phyloP scores from a whole-genome alignment of 2,329 filamentous ascomycete species.

The Berkeleyomyces rouxiae region DNA sequence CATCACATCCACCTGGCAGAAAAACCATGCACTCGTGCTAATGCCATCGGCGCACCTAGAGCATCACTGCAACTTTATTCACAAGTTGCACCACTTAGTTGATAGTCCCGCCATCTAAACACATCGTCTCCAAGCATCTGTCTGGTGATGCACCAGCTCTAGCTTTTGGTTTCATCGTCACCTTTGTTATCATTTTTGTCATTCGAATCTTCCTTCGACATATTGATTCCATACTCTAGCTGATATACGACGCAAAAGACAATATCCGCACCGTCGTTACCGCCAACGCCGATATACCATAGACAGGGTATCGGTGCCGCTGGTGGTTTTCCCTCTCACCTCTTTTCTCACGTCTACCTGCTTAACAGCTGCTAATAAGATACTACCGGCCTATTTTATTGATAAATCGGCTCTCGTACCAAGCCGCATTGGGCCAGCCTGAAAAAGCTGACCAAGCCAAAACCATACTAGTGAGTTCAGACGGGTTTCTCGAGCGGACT shows the following conservation, averaged over 20 bases:
- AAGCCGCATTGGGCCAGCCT: neutral
- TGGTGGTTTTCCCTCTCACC: neutral
- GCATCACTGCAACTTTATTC: neutral
- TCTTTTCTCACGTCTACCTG: neutral
- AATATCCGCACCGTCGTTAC: neutral
- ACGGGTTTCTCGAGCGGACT: neutral
- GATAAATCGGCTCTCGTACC: neutral
- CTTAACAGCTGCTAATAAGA: neutral
- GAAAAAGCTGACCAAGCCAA: constrained; percentile 6
- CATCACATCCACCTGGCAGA: neutral
- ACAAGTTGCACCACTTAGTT: neutral
- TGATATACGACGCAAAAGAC: neutral
- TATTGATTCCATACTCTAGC: neutral
- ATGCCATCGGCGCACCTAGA: neutral
- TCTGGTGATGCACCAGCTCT: neutral
- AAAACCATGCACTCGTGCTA: neutral
- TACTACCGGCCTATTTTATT: constrained; percentile 2
- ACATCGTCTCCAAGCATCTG: neutral
- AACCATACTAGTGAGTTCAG: constrained; percentile 8
- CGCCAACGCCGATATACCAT: neutral
- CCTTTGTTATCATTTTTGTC: neutral
- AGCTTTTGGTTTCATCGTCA: neutral
- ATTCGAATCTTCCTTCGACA: neutral
- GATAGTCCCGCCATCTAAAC: neutral
- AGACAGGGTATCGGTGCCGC: neutral